Evolutionary conservation across 179 eudicot genomes (phyloP).

Genomic region (Silene noctiflora): DNA sequence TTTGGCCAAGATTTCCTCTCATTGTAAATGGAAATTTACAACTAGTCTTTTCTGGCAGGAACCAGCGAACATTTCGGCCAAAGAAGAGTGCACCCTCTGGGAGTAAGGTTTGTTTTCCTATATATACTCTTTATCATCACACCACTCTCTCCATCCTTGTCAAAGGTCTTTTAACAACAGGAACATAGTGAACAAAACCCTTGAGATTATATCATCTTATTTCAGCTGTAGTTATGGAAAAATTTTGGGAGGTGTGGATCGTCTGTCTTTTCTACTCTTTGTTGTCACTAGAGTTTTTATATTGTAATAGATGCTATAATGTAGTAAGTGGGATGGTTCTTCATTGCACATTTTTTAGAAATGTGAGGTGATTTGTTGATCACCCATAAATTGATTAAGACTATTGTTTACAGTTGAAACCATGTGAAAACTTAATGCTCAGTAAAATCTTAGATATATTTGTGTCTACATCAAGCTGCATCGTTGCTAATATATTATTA

Average conservation of each 20-base stretch:
- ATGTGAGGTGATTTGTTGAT: background rate
- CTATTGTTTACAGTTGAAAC: slow-evolving; percentile 7
- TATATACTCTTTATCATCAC: slow-evolving; percentile 5
- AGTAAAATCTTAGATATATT: background rate
- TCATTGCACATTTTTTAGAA: background rate
- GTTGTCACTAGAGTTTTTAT: background rate
- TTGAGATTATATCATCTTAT: background rate
- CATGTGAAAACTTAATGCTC: background rate
- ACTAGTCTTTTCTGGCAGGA: slow-evolving; percentile 46
- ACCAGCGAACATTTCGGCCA: slow-evolving; percentile 90
- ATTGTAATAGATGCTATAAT: background rate
- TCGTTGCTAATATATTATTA: background rate
- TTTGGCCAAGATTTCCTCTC: background rate
- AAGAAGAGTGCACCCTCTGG: slow-evolving; percentile 97
- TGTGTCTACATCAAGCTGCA: background rate
- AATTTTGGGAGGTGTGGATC: slow-evolving; percentile 14
- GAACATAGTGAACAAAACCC: slow-evolving; percentile 6
- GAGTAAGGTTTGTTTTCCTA: slow-evolving; percentile 60
- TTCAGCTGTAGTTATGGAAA: slow-evolving; percentile 12
- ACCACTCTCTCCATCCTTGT: slow-evolving; percentile 11
- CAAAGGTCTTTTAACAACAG: slow-evolving; percentile 9
- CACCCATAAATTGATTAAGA: background rate
- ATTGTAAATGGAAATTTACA: slow-evolving; percentile 18
- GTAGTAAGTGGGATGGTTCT: slow-evolving; percentile 13
- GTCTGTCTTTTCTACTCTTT: background rate